Evolutionary conservation across 2,329 filamentous ascomycete species (phyloP).

Genomic region (Phyllachora maydis): DNA sequence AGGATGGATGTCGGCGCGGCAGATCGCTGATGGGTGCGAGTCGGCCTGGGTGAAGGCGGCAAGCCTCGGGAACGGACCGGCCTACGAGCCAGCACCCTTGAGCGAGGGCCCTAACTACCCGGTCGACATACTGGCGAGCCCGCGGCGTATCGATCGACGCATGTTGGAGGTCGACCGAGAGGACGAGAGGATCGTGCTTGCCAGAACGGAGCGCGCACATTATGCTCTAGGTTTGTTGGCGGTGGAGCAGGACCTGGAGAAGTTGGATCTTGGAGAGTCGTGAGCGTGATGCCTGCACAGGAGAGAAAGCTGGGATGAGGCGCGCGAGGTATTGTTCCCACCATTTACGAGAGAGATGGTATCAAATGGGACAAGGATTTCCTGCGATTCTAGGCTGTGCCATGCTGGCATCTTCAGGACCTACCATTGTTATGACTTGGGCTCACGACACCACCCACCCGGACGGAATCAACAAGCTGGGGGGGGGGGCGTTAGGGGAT

Average conservation of each 20-base stretch:
- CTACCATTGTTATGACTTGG: no score
- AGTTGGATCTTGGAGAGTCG: constrained; percentile 31
- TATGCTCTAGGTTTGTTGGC: constrained; percentile 64
- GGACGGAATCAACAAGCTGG: no score
- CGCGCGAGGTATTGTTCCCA: no score
- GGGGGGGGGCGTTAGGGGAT: no score
- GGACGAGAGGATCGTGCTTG: constrained; percentile 31
- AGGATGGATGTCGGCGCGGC: constrained; percentile 67
- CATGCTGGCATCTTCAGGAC: no score
- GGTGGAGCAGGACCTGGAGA: constrained; percentile 55
- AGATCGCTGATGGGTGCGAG: constrained; percentile 73
- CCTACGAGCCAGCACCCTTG: constrained; percentile 34
- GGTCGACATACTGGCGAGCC: constrained; percentile 23
- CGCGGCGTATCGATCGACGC: constrained; percentile 26
- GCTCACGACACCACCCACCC: no score
- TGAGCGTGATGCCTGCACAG: no score
- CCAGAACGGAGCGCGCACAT: constrained; percentile 40
- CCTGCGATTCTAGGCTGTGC: no score
- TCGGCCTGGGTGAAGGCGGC: constrained; percentile 62
- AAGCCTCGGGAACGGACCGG: constrained; percentile 53
- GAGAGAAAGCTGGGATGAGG: no score
- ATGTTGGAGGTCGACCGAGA: constrained; percentile 24
- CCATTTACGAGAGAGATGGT: no score
- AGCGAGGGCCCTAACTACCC: constrained; percentile 14
- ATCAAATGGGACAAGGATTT: no score